Evolutionary conservation across 495 filamentous ascomycete species (phyloP), one percentile per base, ranked within the genome.

Genomic region (Penicillium simplicissimum): DNA sequence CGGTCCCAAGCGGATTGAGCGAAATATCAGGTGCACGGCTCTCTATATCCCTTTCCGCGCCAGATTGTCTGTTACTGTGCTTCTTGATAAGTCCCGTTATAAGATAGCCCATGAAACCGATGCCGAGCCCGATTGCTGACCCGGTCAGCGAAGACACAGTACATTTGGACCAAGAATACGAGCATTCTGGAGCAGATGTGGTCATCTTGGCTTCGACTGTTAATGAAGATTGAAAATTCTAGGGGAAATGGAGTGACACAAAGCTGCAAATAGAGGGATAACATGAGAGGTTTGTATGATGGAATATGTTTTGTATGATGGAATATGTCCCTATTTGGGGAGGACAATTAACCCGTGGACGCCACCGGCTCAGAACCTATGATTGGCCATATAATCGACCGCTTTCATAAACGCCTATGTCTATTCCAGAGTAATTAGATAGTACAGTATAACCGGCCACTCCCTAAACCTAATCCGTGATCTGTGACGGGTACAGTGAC

Each of bases 131-230:
- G 48, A 51, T 51, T 6, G 13, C 25, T 33, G n/a, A 15, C 48
- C 48, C 48, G 48, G n/a, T 51, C 25, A 51, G 25, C 48, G 48
- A 51, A 33, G 48, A 51, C 25, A 33, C 23, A 33, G 25, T 28
- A 49, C 21, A 49, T 13, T 49, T 51, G 25, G 48, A 51, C 25
- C 23, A 51, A 33, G 48, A 10, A 51, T n/a, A 33, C 3, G 48
- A 51, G 48, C 48, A 51, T 51, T 51, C 25, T 31, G 15, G 17
- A 51, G 23, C 11, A 51, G 23, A 2, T 3, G 23, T 17, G 4
- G 48, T 33, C 48, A 51, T 51, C 25, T 51, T 31, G 23, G 15
- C 3, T 28, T 33, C 13, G 48, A 31, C 23, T 15, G 48, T 31
- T 51, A 23, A 51, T 33, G 48, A 51, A 33, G 10, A n/a, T 51